A percentile compares a stretch with the other conserved stretches of the same genome.
Conservation (phyloP, 2,329 filamentous ascomycete species). For the Epichloe aotearoae region DNA sequence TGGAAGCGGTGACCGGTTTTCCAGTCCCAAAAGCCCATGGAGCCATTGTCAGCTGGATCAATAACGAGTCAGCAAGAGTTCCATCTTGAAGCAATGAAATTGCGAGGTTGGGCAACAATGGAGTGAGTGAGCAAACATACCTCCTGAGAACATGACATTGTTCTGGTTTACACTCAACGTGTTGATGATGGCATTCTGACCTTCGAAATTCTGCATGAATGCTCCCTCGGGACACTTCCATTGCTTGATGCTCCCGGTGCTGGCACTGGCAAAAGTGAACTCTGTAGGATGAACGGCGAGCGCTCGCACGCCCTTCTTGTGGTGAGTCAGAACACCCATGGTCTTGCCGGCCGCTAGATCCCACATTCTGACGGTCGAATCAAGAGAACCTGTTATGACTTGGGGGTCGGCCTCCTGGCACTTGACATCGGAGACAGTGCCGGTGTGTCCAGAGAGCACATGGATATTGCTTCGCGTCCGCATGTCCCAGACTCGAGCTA, state of each 20-base stretch:
- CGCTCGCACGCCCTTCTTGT: slow-evolving; percentile 91
- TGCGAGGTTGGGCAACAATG: too few species aligned
- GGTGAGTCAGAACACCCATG: slow-evolving; percentile 90
- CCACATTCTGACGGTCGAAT: slow-evolving; percentile 85
- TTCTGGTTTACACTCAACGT: slow-evolving; percentile 86
- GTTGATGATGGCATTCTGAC: slow-evolving; percentile 94
- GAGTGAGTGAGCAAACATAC: slow-evolving; percentile 14
- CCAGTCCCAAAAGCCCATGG: slow-evolving; percentile 98
- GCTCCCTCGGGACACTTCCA: slow-evolving; percentile 98
- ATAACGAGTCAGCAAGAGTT: background rate
- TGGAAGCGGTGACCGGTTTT: slow-evolving; percentile 92
- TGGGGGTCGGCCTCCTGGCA: slow-evolving; percentile 93
- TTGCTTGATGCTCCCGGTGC: slow-evolving; percentile 91
- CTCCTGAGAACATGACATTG: slow-evolving; percentile 88
- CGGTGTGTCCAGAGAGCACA: slow-evolving; percentile 80
- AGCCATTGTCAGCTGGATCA: slow-evolving; percentile 64
- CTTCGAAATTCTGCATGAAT: slow-evolving; percentile 98
- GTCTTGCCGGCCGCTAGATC: slow-evolving; percentile 93
- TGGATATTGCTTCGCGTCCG: slow-evolving; percentile 90
- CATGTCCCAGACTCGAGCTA: slow-evolving; percentile 97
- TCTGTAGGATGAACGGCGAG: slow-evolving; percentile 78
- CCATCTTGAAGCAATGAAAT: too few species aligned
- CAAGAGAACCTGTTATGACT: slow-evolving; percentile 84
- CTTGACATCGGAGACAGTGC: slow-evolving; percentile 76
- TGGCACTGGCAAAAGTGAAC: slow-evolving; percentile 91